phyloP scores from a whole-genome alignment of 768 basidiomycete species.

The Termitomyces sp. region DNA sequence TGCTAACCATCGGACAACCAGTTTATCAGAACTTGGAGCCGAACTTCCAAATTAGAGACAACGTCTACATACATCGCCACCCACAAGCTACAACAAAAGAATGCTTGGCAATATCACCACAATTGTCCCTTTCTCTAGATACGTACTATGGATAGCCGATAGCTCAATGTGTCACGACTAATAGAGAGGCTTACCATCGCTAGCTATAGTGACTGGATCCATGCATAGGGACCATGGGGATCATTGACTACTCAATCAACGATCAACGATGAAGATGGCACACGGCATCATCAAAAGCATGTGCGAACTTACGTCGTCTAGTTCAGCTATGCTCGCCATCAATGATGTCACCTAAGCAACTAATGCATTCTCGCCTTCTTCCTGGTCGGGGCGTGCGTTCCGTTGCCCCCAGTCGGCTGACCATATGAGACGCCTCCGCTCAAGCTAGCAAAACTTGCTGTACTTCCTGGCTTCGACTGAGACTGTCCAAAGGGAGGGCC shows the following conservation, averaged over 20 bases:
- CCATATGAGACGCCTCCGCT: conserved; percentile 49
- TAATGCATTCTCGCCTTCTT: conserved; percentile 61
- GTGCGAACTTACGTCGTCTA: conserved; percentile 8
- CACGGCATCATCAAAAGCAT: neutral
- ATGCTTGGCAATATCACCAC: neutral
- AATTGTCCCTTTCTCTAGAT: neutral
- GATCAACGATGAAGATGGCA: neutral
- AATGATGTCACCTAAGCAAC: conserved; percentile 5
- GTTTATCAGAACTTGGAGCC: neutral
- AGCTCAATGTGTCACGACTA: neutral
- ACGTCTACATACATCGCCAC: neutral
- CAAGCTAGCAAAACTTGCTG: conserved; percentile 58
- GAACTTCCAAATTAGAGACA: neutral
- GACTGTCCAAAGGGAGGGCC: conserved; percentile 43
- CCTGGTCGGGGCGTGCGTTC: conserved; percentile 34
- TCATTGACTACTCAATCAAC: neutral
- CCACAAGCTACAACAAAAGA: neutral
- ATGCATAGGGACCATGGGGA: neutral
- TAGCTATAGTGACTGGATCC: neutral
- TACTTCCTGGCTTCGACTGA: conserved; percentile 58
- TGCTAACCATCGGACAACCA: neutral
- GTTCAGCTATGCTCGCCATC: neutral
- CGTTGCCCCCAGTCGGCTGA: conserved; percentile 30
- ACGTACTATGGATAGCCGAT: neutral
- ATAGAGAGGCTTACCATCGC: neutral